phyloP scores from a whole-genome alignment of 2,329 filamentous ascomycete genomes.

The Zopfia rhizophila region DNA sequence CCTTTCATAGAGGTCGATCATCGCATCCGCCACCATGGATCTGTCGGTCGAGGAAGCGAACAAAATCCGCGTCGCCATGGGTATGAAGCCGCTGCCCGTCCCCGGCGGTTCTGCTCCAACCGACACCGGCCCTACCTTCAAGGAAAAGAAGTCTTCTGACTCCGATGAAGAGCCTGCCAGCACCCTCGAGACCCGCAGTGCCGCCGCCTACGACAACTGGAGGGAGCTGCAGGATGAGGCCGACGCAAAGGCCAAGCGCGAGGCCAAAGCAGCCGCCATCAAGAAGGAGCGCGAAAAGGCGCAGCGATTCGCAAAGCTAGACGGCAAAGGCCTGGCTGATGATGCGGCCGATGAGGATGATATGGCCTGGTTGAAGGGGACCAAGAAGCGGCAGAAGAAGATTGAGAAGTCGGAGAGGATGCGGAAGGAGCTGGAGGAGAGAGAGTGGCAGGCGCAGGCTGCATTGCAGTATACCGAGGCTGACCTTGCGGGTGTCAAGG shows the following conservation, averaged over 20 bases:
- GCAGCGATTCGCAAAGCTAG: constrained; percentile 77
- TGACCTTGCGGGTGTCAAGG: constrained; percentile 89
- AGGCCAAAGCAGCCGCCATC: constrained; percentile 82
- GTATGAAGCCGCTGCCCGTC: constrained; percentile 88
- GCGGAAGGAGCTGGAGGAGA: constrained; percentile 81
- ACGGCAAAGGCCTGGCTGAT: constrained; percentile 87
- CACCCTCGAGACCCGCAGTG: constrained; percentile 84
- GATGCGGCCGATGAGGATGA: constrained; percentile 76
- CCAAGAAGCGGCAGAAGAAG: constrained; percentile 94
- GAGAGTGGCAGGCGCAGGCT: constrained; percentile 71
- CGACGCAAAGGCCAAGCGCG: constrained; percentile 78
- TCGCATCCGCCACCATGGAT: constrained; percentile 46
- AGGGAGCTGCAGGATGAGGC: constrained; percentile 74
- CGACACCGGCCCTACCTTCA: constrained; percentile 67
- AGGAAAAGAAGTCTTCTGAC: constrained; percentile 59
- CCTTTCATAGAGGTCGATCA: constrained; percentile 5
- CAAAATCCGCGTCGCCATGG: constrained; percentile 87
- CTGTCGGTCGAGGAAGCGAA: constrained; percentile 86
- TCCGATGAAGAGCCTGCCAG: constrained; percentile 77
- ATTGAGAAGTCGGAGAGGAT: constrained; percentile 76
- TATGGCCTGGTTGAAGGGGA: constrained; percentile 84
- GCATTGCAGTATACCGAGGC: constrained; percentile 78
- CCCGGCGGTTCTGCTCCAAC: constrained; percentile 70
- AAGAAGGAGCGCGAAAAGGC: constrained; percentile 88
- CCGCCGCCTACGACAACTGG: constrained; percentile 79